Evolutionary conservation across 345 rosid species (phyloP).

Genomic region (Clausena lansium): DNA sequence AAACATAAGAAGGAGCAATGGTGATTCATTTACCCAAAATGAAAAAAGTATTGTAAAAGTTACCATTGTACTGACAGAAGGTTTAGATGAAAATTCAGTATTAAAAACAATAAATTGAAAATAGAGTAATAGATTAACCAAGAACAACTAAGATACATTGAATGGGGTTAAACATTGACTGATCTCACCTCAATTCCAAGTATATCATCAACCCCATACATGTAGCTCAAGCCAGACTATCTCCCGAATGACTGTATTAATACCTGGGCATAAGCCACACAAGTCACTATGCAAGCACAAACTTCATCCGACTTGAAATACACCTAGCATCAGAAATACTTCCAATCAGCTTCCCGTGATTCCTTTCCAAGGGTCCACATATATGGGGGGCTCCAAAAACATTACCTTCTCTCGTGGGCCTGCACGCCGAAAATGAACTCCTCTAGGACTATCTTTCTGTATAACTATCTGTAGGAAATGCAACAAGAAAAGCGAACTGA

Average conservation of each 20-base stretch:
- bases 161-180: background rate
- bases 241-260: constrained; percentile 87
- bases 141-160: background rate
- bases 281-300: constrained; percentile 88
- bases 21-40: background rate
- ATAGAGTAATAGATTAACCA: background rate
- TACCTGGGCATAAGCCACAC: constrained; percentile 95
- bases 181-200: constrained; percentile 69
- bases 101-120: background rate
- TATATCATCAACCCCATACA: constrained; percentile 75
- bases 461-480: constrained; percentile 62
- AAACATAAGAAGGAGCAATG: background rate
- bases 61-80: background rate
- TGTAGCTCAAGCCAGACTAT: constrained; percentile 80
- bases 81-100: background rate
- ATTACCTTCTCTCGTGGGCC: constrained; percentile 80
- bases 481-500: background rate
- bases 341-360: background rate
- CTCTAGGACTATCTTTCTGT: constrained; percentile 69
- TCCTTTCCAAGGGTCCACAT: background rate
- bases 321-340: constrained; percentile 42
- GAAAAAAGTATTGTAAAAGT: background rate
- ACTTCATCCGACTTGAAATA: constrained; percentile 83
- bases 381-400: background rate
- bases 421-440: constrained; percentile 86